Percentiles rank a stretch among this genome's conserved stretches.
phyloP scores from a whole-genome alignment of 2,329 filamentous ascomycete species.

The Diaporthe sp. region DNA sequence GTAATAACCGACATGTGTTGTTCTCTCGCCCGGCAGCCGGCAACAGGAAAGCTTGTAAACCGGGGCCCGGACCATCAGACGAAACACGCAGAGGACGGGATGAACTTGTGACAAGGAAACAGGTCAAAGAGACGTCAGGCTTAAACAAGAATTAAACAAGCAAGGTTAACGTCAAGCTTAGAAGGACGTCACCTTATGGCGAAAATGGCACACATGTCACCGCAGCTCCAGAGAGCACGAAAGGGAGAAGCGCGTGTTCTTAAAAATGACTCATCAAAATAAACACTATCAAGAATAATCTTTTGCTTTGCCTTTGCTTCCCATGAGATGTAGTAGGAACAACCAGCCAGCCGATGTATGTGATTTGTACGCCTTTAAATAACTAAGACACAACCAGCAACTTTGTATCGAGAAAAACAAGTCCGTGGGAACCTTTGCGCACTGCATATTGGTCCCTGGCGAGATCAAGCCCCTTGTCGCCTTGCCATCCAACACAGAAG shows the following conservation, averaged over 20 bases:
- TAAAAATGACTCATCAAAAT: constrained; percentile 33
- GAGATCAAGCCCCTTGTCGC: constrained; percentile 26
- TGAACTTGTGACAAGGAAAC: background rate
- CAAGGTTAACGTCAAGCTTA: background rate
- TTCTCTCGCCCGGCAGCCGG: background rate
- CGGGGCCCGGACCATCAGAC: constrained; percentile 3
- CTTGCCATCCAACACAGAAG: constrained; percentile 20
- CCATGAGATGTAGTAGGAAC: constrained; percentile 19
- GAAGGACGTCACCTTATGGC: background rate
- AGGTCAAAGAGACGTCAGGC: background rate
- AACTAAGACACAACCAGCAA: constrained; percentile 27
- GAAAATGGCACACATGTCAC: background rate
- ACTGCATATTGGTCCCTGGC: constrained; percentile 11
- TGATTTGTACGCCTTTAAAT: constrained; percentile 37
- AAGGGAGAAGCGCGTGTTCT: background rate
- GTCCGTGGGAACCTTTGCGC: constrained; percentile 20
- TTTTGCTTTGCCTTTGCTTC: constrained; percentile 27
- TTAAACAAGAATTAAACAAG: no score
- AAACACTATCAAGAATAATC: constrained; percentile 37
- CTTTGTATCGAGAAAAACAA: constrained; percentile 37
- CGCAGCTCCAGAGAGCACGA: background rate
- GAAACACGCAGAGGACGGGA: constrained; percentile 2
- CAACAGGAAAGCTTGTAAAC: constrained; percentile 9
- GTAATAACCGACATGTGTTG: background rate
- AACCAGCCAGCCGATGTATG: constrained; percentile 39